These are phyloP conservation scores for Neurospora africana DNA, from an alignment of 495 filamentous ascomycete species.

Conservation along the genomic window DNA sequence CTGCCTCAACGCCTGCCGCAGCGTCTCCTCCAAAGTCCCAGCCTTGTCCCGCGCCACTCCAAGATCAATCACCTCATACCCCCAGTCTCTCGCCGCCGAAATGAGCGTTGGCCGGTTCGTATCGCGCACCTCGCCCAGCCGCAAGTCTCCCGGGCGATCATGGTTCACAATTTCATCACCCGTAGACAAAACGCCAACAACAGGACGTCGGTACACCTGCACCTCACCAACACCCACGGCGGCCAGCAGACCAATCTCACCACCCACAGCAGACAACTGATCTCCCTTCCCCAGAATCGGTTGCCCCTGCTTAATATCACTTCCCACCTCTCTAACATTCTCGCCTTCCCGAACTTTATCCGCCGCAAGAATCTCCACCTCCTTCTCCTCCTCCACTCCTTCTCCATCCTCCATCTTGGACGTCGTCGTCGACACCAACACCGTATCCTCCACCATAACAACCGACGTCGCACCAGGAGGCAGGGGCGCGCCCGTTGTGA, in stretches of 20 bases:
- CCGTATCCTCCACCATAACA: constrained; percentile 95
- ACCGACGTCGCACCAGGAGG: constrained; percentile 83
- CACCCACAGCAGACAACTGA: constrained; percentile 70
- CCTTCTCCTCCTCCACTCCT: constrained; percentile 80
- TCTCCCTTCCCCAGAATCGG: constrained; percentile 66
- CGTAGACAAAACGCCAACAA: constrained; percentile 82
- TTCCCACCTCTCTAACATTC: constrained; percentile 86
- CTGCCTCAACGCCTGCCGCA: constrained; percentile 60
- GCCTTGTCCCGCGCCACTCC: constrained; percentile 78
- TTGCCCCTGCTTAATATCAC: constrained; percentile 62
- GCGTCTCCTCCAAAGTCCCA: constrained; percentile 62
- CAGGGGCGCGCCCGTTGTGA: constrained; percentile 89
- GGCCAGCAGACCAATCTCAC: constrained; percentile 81
- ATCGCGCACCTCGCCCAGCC: constrained; percentile 79
- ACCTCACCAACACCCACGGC: constrained; percentile 70
- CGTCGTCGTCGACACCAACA: constrained; percentile 56
- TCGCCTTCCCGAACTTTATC: constrained; percentile 60
- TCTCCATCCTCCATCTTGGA: constrained; percentile 85
- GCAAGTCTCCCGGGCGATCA: constrained; percentile 49
- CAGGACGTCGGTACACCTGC: constrained; percentile 62
- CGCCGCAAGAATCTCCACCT: constrained; percentile 71
- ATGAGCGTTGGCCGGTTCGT: constrained; percentile 82
- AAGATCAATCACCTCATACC: constrained; percentile 71
- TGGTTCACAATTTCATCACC: constrained; percentile 89
- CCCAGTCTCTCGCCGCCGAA: constrained; percentile 62